phyloP scores from a whole-genome alignment of 345 rosid species.

The Euphorbia lathyris region DNA sequence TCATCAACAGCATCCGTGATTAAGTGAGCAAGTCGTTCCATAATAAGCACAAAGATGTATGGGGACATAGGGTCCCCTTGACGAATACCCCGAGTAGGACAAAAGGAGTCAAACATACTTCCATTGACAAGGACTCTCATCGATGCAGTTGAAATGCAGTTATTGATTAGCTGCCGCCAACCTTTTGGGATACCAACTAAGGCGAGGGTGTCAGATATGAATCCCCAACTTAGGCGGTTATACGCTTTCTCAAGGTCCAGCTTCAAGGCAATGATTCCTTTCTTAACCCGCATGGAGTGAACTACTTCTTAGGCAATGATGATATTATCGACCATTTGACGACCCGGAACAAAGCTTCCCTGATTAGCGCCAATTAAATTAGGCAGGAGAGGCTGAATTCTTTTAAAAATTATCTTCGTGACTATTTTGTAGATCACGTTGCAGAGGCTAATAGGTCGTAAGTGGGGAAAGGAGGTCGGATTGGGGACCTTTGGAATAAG shows the following conservation, averaged over 20 bases:
- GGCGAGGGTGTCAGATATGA: neutral
- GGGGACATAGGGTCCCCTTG: neutral
- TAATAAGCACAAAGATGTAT: neutral
- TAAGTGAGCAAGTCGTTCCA: neutral
- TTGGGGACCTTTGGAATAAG: neutral
- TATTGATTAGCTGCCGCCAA: neutral
- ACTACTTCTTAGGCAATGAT: neutral
- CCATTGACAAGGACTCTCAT: neutral
- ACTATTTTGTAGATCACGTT: neutral
- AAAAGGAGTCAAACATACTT: neutral
- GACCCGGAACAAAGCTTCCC: neutral
- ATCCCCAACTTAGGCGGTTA: neutral
- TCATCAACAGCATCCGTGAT: neutral
- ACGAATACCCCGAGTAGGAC: neutral
- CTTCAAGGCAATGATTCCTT: neutral
- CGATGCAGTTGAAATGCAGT: neutral
- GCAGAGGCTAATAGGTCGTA: conserved; percentile 2
- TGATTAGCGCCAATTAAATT: neutral
- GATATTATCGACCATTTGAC: neutral
- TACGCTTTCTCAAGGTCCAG: no score
- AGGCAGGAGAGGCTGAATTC: neutral
- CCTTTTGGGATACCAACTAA: neutral
- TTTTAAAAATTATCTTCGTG: neutral
- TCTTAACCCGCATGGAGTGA: neutral
- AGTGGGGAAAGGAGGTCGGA: neutral